phyloP scores from a whole-genome alignment of 345 rosid genomes.

The Salix dunnii region DNA sequence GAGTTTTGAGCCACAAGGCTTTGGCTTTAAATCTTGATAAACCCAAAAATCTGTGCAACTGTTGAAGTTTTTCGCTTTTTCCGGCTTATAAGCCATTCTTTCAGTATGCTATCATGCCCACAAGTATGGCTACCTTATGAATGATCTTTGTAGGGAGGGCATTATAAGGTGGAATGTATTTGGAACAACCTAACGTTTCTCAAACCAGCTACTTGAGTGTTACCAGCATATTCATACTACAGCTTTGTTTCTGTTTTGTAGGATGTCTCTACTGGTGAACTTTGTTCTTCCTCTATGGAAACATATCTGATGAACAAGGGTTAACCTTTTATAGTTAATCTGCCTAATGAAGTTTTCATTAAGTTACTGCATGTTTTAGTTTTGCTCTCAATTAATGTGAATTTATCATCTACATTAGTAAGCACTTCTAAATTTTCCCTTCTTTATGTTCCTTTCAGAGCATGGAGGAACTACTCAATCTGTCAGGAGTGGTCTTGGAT shows the following conservation, averaged over 20 bases:
- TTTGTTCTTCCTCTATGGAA: neutral
- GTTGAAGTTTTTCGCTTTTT: neutral
- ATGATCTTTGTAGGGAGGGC: neutral
- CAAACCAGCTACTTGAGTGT: neutral
- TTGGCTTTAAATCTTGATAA: neutral
- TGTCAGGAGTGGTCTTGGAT: conserved; percentile 18
- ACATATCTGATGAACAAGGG: neutral
- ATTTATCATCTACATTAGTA: neutral
- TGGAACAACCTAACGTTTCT: neutral
- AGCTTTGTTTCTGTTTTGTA: neutral
- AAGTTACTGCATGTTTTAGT: neutral
- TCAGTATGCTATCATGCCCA: neutral
- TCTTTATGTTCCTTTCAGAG: conserved; percentile 32
- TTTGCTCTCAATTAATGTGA: neutral
- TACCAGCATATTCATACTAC: neutral
- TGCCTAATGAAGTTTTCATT: neutral
- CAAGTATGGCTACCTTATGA: neutral
- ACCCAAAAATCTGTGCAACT: neutral
- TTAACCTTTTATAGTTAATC: neutral
- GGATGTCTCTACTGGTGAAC: neutral
- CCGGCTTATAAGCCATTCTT: neutral
- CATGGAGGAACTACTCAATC: conserved; percentile 43
- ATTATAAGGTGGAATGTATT: neutral
- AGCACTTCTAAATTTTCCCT: neutral
- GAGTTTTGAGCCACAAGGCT: neutral